Base-by-base conservation (phyloP, 1,284 basidiomycete genomes). In the Leccinum olivaceoglutinosum region DNA sequence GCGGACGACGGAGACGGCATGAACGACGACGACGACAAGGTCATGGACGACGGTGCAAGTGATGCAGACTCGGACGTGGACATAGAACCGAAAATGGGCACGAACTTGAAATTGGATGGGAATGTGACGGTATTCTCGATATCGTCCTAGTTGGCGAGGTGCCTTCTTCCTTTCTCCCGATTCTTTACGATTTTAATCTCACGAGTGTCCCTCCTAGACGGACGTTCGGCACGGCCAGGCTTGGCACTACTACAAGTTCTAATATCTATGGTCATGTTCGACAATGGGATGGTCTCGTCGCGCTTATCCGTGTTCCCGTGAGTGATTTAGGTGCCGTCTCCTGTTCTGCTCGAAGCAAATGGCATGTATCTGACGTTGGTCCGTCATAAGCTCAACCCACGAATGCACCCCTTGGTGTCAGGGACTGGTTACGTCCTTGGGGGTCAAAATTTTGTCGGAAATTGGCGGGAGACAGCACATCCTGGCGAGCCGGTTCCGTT, bases 251-350 rank as follows among this genome's bases (percentile, higher is more conserved):
- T 88, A 81, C 71, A 78, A 73, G 16, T 86, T 84, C 69, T 84
- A 85, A 21, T 21, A 21, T 21, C 21, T 21, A 21, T 66, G 89
- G 88, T 5, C 84, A 88, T 34, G 78, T 90, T 16, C 81, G 88
- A 41, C 70, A 77, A 49, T 88, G 85, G 82, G 88, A 90, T 71
- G 89, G 88, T 12, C 77, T 90, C 62, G 78, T 90, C 46, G 85
- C 83, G 7, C 77, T 89, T 49, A 72, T 90, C 61, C 79, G 88
- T 51, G 70, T 81, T 44, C 80, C 81, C 14, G 79, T 81, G 67
- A 62, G 76, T 75, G 2, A 39, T 55, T 54, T 25, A 11, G n/a
- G 60, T 55, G 16, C 21, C 56, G 25, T 6, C 34, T 51, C 10
- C 49, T 8, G 49, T 51, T 25, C 49, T 38, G 34, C 55, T 57